These are phyloP conservation scores for Gossypium rotundifolium DNA, from an alignment of 345 rosid genomes.

Conservation along the genomic window DNA sequence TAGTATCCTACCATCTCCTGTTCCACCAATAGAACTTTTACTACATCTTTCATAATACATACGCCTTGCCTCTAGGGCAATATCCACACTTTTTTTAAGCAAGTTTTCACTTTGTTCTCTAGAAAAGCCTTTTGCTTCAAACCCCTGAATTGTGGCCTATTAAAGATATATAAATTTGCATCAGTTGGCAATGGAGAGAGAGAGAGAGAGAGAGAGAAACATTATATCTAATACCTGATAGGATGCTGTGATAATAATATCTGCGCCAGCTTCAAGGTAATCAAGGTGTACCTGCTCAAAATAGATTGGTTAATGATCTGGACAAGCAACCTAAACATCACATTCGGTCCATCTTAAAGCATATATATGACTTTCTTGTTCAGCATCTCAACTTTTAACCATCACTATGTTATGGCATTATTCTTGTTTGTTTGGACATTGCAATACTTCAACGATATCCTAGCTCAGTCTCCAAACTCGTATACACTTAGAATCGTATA, in stretches of 20 bases:
- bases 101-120: conserved; percentile 46
- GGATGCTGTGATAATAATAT: conserved; percentile 62
- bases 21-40: conserved; percentile 21
- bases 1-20: conserved; percentile 31
- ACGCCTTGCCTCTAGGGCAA: conserved; percentile 61
- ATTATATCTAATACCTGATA: conserved; percentile 47
- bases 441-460: neutral
- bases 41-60: conserved; percentile 42
- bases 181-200: conserved; percentile 7
- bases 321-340: conserved; percentile 4
- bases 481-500: neutral
- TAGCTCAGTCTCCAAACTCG: neutral
- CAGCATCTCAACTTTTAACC: conserved; percentile 1
- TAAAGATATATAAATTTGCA: conserved; percentile 6
- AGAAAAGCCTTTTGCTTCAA: conserved; percentile 64
- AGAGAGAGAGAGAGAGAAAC: neutral
- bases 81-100: conserved; percentile 62
- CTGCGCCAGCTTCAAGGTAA: conserved; percentile 88
- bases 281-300: conserved; percentile 65
- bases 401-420: neutral
- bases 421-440: neutral
- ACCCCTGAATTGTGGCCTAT: conserved; percentile 82
- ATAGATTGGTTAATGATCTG: conserved; percentile 13
- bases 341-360: neutral
- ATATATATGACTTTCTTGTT: neutral